phyloP scores from a whole-genome alignment of 176 grass and related monocot genomes.

The Aegilops sharonensis region DNA sequence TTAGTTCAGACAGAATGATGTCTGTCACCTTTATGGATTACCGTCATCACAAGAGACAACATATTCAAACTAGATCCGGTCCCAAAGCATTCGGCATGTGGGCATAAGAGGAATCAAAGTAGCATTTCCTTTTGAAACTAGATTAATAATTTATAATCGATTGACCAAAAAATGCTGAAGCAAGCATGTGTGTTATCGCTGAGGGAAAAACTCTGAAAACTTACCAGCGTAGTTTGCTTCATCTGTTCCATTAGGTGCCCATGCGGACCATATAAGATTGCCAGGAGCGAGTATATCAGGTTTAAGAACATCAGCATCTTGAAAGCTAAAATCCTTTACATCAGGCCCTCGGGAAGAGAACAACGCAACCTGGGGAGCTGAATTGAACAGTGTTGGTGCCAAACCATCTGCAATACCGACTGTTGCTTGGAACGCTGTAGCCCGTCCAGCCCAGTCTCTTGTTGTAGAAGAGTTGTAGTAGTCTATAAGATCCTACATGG shows the following conservation, averaged over 20 bases:
- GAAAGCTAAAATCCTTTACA: slow-evolving; percentile 99
- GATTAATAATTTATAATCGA: slow-evolving; percentile 1
- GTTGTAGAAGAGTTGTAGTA: slow-evolving; percentile 91
- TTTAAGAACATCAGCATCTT: slow-evolving; percentile 97
- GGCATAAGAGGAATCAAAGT: background rate
- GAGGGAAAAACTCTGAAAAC: background rate
- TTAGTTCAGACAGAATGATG: background rate
- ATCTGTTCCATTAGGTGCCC: slow-evolving; percentile 94
- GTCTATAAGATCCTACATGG: slow-evolving; percentile 81
- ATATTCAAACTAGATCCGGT: background rate
- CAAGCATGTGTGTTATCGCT: background rate
- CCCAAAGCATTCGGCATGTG: background rate
- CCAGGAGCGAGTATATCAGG: slow-evolving; percentile 95
- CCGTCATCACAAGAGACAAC: background rate
- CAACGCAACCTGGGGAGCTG: slow-evolving; percentile 89
- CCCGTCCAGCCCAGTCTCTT: slow-evolving; percentile 94
- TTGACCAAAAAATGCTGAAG: background rate
- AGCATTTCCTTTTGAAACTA: background rate
- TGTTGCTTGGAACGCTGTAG: slow-evolving; percentile 68
- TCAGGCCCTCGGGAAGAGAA: slow-evolving; percentile 97
- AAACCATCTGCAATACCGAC: slow-evolving; percentile 89
- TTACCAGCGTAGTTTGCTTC: slow-evolving; percentile 86
- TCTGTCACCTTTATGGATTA: background rate
- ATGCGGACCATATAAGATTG: slow-evolving; percentile 95
- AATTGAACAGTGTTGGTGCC: slow-evolving; percentile 83